A percentile compares a stretch with the other conserved stretches of the same genome.
Conservation (phyloP, 2,329 filamentous ascomycete genomes). For the Aspergillus hiratsukae region DNA sequence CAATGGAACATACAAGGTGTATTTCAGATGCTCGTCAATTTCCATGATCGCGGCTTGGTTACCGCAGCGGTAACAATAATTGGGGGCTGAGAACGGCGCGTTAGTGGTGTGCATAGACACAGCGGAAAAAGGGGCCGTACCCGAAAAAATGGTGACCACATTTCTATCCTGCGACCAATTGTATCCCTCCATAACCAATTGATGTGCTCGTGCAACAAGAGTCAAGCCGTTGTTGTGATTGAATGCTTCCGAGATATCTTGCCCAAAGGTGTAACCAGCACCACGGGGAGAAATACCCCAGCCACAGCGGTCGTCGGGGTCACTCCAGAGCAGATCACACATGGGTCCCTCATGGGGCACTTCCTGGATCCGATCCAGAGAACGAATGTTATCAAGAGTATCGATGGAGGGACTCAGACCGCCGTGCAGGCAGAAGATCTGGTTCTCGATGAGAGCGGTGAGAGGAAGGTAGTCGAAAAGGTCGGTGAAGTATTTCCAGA, state of each 20-base stretch:
- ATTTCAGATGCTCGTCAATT: conserved; percentile 98
- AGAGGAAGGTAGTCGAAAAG: conserved; percentile 98
- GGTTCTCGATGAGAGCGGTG: conserved; percentile 96
- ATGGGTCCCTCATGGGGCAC: conserved; percentile 97
- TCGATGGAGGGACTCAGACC: conserved; percentile 95
- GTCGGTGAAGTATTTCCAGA: conserved; percentile 99
- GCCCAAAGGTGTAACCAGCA: conserved; percentile 90
- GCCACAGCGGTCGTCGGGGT: conserved; percentile 92
- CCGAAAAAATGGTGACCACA: conserved; percentile 97
- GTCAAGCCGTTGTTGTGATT: conserved; percentile 99
- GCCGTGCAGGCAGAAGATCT: conserved; percentile 98
- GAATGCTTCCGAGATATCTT: conserved; percentile 97
- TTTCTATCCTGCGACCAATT: conserved; percentile 99
- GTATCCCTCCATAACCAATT: conserved; percentile 99
- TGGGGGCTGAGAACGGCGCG: conserved; percentile 54
- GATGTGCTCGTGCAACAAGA: conserved; percentile 90
- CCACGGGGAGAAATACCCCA: conserved; percentile 95
- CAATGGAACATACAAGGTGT: conserved; percentile 78
- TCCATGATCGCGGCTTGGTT: conserved; percentile 99
- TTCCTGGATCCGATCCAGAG: conserved; percentile 93
- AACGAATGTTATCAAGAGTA: conserved; percentile 91
- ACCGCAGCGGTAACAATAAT: conserved; percentile 98
- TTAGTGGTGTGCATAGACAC: conserved; percentile 21
- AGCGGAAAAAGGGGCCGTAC: conserved; percentile 45
- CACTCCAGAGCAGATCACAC: conserved; percentile 96